Percentiles rank a stretch among this genome's conserved stretches.
Evolutionary conservation across 2,329 filamentous ascomycete genomes (phyloP).

Genomic region (Penicillium fuscoglaucum): DNA sequence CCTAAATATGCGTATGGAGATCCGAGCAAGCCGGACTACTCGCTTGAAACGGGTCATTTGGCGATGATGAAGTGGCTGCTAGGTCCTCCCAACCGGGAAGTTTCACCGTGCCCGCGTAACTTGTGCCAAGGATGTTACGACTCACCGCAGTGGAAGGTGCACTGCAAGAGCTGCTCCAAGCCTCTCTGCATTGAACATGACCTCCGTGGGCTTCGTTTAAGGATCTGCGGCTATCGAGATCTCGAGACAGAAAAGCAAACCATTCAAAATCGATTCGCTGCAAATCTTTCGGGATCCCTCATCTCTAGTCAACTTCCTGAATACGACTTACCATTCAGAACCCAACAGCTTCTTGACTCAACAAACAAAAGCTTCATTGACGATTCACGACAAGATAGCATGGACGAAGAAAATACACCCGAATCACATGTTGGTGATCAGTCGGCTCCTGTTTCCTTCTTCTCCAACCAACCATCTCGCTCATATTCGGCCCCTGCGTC

Average conservation of each 20-base stretch:
- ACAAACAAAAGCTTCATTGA: slow-evolving; percentile 40
- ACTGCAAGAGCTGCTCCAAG: slow-evolving; percentile 58
- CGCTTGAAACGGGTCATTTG: slow-evolving; percentile 41
- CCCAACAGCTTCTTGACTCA: slow-evolving; percentile 33
- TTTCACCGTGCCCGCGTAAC: slow-evolving; percentile 55
- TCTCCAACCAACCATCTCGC: slow-evolving; percentile 34
- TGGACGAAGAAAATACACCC: slow-evolving; percentile 26
- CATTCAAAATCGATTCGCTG: slow-evolving; percentile 35
- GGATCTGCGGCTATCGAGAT: slow-evolving; percentile 59
- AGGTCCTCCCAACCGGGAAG: slow-evolving; percentile 48
- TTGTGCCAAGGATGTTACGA: slow-evolving; percentile 60
- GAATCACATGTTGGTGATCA: slow-evolving; percentile 21
- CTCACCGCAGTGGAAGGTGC: slow-evolving; percentile 60
- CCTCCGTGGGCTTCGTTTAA: slow-evolving; percentile 55
- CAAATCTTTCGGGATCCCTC: slow-evolving; percentile 18
- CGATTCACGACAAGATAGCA: slow-evolving; percentile 31
- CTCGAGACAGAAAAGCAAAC: slow-evolving; percentile 52
- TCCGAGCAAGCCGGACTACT: slow-evolving; percentile 41
- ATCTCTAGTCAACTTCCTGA: slow-evolving; percentile 19
- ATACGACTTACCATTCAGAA: slow-evolving; percentile 34
- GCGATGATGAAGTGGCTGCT: slow-evolving; percentile 51
- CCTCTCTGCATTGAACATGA: slow-evolving; percentile 62
- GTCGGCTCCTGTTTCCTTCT: slow-evolving; percentile 21
- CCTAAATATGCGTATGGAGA: slow-evolving; percentile 44
- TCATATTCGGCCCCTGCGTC: slow-evolving; percentile 43